phyloP scores from a whole-genome alignment of 2,329 filamentous ascomycete genomes.

The Triangularia verruculosa region DNA sequence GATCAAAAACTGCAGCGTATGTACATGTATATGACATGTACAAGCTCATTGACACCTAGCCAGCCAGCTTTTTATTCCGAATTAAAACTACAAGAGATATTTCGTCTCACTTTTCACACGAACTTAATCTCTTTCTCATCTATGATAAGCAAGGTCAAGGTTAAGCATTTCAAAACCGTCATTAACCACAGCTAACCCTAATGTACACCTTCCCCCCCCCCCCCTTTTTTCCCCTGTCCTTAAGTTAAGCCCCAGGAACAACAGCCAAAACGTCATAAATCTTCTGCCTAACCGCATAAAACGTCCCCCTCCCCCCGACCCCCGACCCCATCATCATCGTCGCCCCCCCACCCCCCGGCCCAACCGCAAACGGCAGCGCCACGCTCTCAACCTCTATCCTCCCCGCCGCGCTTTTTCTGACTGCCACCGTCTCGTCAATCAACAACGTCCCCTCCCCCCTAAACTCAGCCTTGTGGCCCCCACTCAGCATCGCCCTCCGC shows the following conservation, averaged over 20 bases:
- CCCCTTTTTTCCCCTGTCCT: too few relatives aligned
- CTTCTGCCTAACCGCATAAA: slow-evolving; percentile 82
- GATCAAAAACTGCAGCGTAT: too few relatives aligned
- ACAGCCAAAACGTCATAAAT: slow-evolving; percentile 94
- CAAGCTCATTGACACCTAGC: too few relatives aligned
- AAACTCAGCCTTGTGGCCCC: slow-evolving; percentile 87
- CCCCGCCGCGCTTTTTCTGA: slow-evolving; percentile 83
- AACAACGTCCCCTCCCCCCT: slow-evolving; percentile 88
- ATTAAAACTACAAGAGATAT: too few relatives aligned
- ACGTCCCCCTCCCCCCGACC: slow-evolving; percentile 45
- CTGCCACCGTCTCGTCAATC: slow-evolving; percentile 82
- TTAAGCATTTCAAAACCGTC: too few relatives aligned
- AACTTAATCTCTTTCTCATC: too few relatives aligned
- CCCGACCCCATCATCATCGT: background rate
- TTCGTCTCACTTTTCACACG: too few relatives aligned
- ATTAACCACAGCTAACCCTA: too few relatives aligned
- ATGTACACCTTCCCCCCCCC: too few relatives aligned
- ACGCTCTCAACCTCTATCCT: slow-evolving; percentile 84
- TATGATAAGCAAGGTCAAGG: too few relatives aligned
- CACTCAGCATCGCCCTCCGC: slow-evolving; percentile 74
- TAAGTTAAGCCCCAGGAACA: slow-evolving; percentile 73
- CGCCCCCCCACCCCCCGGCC: background rate
- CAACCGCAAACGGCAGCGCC: slow-evolving; percentile 45
- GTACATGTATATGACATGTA: too few relatives aligned
- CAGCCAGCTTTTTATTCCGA: too few relatives aligned